phyloP scores from a whole-genome alignment of 2,329 filamentous ascomycete genomes.

The Nothophaeocryptopus gaeumannii region DNA sequence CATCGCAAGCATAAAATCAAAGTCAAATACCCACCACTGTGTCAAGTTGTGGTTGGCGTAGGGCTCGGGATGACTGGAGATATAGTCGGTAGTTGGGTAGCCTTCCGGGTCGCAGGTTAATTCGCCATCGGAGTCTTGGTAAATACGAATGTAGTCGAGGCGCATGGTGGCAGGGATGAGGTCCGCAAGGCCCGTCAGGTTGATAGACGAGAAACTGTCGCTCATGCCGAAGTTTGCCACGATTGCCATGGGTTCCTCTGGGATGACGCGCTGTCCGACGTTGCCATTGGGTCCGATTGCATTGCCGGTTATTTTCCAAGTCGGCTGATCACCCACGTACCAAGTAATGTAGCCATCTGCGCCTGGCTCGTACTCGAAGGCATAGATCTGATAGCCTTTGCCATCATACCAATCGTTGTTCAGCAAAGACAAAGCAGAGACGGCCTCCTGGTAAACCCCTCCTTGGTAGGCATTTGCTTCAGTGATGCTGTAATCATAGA shows the following conservation, averaged over 20 bases:
- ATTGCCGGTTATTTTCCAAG: conserved; percentile 61
- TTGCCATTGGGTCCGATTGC: conserved; percentile 68
- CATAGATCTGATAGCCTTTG: conserved; percentile 60
- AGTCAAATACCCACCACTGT: conserved; percentile 50
- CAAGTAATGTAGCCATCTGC: conserved; percentile 61
- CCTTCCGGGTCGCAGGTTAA: conserved; percentile 65
- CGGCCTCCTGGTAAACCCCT: conserved; percentile 61
- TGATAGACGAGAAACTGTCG: conserved; percentile 61
- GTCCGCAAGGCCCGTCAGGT: conserved; percentile 54
- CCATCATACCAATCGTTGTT: conserved; percentile 67
- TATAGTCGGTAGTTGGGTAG: conserved; percentile 67
- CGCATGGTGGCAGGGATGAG: conserved; percentile 63
- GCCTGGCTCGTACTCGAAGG: conserved; percentile 63
- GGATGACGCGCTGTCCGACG: conserved; percentile 62
- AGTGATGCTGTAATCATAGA: conserved; percentile 60
- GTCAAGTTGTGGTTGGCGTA: conserved; percentile 66
- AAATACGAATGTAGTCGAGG: conserved; percentile 68
- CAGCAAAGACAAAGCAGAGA: conserved; percentile 60
- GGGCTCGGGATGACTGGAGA: conserved; percentile 57
- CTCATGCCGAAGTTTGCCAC: conserved; percentile 71
- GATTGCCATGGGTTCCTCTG: conserved; percentile 65
- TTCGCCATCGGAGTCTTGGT: conserved; percentile 59
- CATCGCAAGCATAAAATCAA: neutral
- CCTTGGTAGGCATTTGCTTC: conserved; percentile 61
- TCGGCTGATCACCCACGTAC: conserved; percentile 64